Conservation (phyloP, 1,284 basidiomycete species). For the Puccinia horiana region DNA sequence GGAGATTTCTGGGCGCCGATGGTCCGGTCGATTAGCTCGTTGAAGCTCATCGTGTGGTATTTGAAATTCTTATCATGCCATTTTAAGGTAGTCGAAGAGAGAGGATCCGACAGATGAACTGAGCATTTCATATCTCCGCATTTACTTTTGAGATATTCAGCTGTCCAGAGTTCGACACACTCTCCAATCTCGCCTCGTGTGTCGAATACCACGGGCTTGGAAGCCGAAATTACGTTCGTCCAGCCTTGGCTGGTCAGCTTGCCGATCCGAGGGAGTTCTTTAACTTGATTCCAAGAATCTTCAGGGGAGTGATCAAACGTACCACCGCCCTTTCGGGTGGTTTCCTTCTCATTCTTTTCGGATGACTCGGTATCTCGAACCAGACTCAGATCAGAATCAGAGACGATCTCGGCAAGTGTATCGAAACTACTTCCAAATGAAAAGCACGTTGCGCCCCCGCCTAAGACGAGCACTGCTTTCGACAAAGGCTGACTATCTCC, state of each 20-base stretch:
- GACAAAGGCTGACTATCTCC: background rate
- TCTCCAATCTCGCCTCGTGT: conserved; percentile 26
- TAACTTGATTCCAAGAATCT: conserved; percentile 39
- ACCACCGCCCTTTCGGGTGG: background rate
- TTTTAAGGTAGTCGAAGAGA: conserved; percentile 10
- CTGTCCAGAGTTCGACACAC: conserved; percentile 35
- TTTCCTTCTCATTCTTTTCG: background rate
- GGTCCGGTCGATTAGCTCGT: conserved; percentile 31
- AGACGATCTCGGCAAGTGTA: conserved; percentile 11
- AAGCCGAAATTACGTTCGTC: background rate
- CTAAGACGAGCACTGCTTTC: conserved; percentile 23
- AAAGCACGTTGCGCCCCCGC: conserved; percentile 47
- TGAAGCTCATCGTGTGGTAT: conserved; percentile 39
- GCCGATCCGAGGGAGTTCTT: background rate
- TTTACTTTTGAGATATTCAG: conserved; percentile 34
- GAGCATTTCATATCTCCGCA: conserved; percentile 37
- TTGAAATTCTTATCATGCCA: conserved; percentile 49
- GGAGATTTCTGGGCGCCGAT: background rate
- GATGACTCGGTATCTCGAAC: background rate
- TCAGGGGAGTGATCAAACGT: conserved; percentile 27
- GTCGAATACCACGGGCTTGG: conserved; percentile 29
- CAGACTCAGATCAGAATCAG: conserved; percentile 1
- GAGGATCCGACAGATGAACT: conserved; percentile 39
- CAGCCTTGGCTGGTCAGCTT: conserved; percentile 15
- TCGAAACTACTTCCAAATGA: conserved; percentile 48